Percentiles rank a stretch among this genome's conserved stretches.
Evolutionary conservation across 2,329 filamentous ascomycete genomes (phyloP).

Genomic region (Lasiodiplodia sp.): DNA sequence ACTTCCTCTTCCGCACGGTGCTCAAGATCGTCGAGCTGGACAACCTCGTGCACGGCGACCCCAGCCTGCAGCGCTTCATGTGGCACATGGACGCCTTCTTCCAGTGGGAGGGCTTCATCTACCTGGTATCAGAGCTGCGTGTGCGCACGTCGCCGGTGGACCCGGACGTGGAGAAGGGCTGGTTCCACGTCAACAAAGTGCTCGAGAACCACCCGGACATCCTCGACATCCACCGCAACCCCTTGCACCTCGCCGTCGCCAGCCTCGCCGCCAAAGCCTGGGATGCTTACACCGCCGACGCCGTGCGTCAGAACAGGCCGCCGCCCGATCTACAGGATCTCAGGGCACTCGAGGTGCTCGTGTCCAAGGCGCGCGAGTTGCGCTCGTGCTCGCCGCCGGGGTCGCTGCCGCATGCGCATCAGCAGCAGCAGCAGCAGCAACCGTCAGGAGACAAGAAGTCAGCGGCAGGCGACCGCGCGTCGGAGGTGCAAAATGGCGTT

Average conservation of each 20-base stretch:
- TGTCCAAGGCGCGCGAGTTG: not conserved
- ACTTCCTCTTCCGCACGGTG: constrained; percentile 50
- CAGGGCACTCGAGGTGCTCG: constrained; percentile 28
- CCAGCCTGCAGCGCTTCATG: constrained; percentile 49
- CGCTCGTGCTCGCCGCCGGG: not conserved
- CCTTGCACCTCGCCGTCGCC: constrained; percentile 53
- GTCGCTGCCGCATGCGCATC: too few species aligned
- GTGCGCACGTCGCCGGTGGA: constrained; percentile 37
- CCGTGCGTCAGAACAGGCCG: constrained; percentile 32
- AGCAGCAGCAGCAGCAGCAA: not conserved
- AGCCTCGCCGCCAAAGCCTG: constrained; percentile 55
- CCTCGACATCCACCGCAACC: constrained; percentile 43
- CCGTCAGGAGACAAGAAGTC: not conserved
- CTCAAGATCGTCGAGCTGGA: constrained; percentile 52
- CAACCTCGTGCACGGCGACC: constrained; percentile 50
- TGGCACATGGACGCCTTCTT: constrained; percentile 59
- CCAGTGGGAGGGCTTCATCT: constrained; percentile 61
- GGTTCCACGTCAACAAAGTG: constrained; percentile 54
- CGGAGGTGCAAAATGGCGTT: not conserved
- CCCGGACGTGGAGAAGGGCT: constrained; percentile 47
- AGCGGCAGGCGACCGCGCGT: not conserved
- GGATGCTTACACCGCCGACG: constrained; percentile 41
- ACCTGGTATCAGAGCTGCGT: constrained; percentile 50
- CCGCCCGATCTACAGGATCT: constrained; percentile 38
- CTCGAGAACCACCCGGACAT: constrained; percentile 54